Evolutionary conservation across 176 grass and related monocot species (phyloP).

Genomic region (Zoysia japonica): DNA sequence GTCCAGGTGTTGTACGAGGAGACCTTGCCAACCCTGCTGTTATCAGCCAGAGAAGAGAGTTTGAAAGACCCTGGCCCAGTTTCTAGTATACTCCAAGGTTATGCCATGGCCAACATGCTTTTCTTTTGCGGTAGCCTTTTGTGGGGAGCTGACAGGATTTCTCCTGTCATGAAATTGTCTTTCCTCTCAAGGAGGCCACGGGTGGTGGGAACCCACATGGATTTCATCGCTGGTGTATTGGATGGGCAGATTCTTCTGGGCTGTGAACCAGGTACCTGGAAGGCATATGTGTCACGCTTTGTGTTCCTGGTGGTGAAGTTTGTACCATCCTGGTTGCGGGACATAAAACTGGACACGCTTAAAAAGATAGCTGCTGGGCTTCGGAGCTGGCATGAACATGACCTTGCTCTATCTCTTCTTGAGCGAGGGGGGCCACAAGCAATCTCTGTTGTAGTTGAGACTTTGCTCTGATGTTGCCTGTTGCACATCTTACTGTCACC

Average conservation of each 20-base stretch:
- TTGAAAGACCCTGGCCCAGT: conserved; percentile 52
- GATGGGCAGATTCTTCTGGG: conserved; percentile 78
- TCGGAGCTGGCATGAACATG: conserved; percentile 72
- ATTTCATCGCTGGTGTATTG: conserved; percentile 79
- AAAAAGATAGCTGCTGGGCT: conserved; percentile 71
- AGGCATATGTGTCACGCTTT: conserved; percentile 75
- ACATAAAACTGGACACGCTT: conserved; percentile 69
- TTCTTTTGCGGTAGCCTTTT: conserved; percentile 73
- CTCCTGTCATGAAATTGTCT: conserved; percentile 51
- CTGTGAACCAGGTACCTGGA: conserved; percentile 84
- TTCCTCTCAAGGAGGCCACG: conserved; percentile 65
- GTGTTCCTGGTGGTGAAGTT: conserved; percentile 77
- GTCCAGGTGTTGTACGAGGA: conserved; percentile 94
- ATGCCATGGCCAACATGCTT: conserved; percentile 85
- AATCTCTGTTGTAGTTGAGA: conserved; percentile 55
- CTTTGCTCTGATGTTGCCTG: conserved; percentile 41
- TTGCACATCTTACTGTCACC: background rate
- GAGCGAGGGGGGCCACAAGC: conserved; percentile 66
- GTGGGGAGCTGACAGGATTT: conserved; percentile 60
- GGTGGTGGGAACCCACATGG: conserved; percentile 85
- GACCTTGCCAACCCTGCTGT: conserved; percentile 73
- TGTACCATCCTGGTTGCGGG: conserved; percentile 75
- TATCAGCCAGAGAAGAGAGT: conserved; percentile 62
- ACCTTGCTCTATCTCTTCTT: conserved; percentile 74
- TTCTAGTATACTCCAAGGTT: conserved; percentile 73